These are phyloP conservation scores for Alternaria atra DNA, from an alignment of 2,329 filamentous ascomycete genomes.

Conservation along the genomic window DNA sequence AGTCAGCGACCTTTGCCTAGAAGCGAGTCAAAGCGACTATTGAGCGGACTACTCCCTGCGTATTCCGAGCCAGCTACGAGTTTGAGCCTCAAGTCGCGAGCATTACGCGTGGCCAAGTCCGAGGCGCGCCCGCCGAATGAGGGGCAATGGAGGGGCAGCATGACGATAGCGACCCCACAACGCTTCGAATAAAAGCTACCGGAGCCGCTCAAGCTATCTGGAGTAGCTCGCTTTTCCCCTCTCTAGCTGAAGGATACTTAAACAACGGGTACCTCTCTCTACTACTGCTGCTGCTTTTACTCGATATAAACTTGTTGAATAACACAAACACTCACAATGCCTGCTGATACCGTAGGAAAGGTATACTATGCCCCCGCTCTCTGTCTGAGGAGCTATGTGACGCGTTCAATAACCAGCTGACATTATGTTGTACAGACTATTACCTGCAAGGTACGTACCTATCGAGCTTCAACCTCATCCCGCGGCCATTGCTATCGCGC, in stretches of 20 bases:
- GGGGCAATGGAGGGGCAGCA: conserved; percentile 39
- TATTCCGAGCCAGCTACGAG: conserved; percentile 33
- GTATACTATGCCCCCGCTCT: conserved; percentile 8
- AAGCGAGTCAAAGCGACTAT: not conserved
- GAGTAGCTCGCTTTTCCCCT: conserved; percentile 22
- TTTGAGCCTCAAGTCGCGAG: conserved; percentile 40
- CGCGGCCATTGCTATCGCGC: not conserved
- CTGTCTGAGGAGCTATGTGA: not conserved
- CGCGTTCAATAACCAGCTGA: conserved; percentile 14
- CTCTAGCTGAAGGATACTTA: conserved; percentile 10
- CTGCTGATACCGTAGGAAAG: conserved; percentile 66
- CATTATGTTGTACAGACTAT: conserved; percentile 72
- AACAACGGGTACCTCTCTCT: conserved; percentile 12
- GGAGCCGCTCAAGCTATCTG: conserved; percentile 30
- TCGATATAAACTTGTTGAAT: conserved; percentile 25
- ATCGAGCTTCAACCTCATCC: conserved; percentile 57
- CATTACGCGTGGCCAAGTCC: conserved; percentile 29
- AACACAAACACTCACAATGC: conserved; percentile 52
- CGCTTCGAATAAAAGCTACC: conserved; percentile 31
- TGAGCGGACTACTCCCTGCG: not conserved
- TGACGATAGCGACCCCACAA: conserved; percentile 33
- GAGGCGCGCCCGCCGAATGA: conserved; percentile 34
- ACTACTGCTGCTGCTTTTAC: not conserved
- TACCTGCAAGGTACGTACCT: conserved; percentile 84
- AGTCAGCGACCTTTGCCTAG: not conserved